Base-by-base conservation (phyloP, 169 alveolate genomes). In the Toxoplasma gondii region DNA sequence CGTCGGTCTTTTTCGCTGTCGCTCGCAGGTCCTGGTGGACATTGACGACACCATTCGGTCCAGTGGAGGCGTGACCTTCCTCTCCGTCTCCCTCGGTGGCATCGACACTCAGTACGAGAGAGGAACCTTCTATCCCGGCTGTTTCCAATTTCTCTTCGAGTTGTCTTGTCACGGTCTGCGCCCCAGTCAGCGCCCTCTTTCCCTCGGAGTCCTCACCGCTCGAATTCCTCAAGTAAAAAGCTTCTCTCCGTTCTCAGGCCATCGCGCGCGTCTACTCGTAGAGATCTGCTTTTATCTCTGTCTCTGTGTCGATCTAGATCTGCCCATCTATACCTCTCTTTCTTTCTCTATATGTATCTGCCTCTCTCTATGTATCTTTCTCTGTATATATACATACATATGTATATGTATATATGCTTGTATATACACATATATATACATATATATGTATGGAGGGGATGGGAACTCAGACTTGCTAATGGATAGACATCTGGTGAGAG, bases 11-110 rank as follows among this genome's bases (percentile, higher is more conserved):
- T 64, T 27, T 4, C 74, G 7, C 31, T 64, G n/a, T 64, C 74
- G 74, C 74, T 31, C 74, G 74, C 74, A 97, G 96, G 98, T 97
- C 17, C 94, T 97, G 54, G 96, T 97, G 34, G 98, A 97, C 81
- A 96, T 97, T 69, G 98, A 97, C 87, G 98, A 97, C 86, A 97
- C 98, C n/a, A 94, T 97, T 39, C 96, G 96, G 91, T 97, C 98
- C 38, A 97, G 98, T 82, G 98, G 98, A 0, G 98, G 98, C 10
- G 96, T 96, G 91, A 97, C 93, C 88, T 87, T 97, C 45, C 96
- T 97, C 96, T 96, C 96, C 82, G 97, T 97, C 49, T 96, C 96
- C 39, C 92, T 97, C n/a, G 98, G 98, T 24, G 98, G 98, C 19
- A 97, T 97, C 41, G 98, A 97, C 91, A 96, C 98, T 22, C 98